phyloP scores from a whole-genome alignment of 148 eudicot species.

The Camellia granthamiana region DNA sequence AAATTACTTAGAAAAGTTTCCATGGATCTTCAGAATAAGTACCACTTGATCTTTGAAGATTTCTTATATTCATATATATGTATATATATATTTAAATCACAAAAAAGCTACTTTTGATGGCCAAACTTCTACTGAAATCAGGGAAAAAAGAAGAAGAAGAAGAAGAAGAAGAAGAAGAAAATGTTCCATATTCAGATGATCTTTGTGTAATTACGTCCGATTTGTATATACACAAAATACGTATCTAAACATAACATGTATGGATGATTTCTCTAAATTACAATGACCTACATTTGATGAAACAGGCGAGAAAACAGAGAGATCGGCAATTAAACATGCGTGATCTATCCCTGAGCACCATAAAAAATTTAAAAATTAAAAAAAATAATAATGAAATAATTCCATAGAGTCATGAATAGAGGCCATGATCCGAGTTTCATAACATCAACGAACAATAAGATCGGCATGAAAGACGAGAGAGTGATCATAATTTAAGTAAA shows the following conservation, averaged over 20 bases:
- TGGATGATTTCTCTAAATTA: not conserved
- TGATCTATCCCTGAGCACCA: not conserved
- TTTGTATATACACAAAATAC: not conserved
- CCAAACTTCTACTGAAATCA: not conserved
- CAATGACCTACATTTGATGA: not conserved
- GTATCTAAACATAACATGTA: not conserved
- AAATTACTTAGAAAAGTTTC: not conserved
- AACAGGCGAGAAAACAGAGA: not conserved
- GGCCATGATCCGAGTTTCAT: not conserved
- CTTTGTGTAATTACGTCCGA: not conserved
- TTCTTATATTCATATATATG: not conserved
- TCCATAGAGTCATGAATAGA: not conserved
- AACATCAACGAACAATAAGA: not conserved
- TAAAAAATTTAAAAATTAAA: not conserved
- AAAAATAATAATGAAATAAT: not conserved
- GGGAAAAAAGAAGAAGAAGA: no score
- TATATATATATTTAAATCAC: no score
- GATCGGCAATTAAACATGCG: not conserved
- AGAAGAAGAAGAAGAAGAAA: no score
- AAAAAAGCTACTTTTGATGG: not conserved
- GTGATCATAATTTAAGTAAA: not conserved
- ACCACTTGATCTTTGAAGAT: not conserved
- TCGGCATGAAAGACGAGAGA: not conserved
- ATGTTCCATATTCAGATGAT: not conserved
- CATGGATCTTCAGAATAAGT: not conserved